Conservation (phyloP, 257 asterid species). For the Henckelia pumila region DNA sequence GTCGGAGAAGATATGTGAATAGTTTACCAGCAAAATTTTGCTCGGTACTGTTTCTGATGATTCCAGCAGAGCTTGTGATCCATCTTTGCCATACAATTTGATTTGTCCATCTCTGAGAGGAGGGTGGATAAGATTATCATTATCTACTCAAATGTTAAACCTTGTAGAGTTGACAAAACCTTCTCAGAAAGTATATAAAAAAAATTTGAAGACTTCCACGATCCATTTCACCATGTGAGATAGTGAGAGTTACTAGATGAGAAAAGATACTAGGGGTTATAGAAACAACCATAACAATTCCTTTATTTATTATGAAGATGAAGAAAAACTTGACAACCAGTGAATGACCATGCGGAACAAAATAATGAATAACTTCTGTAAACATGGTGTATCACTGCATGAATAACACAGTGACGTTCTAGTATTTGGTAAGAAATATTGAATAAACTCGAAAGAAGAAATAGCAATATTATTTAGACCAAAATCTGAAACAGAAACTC, state of each 20-base stretch:
- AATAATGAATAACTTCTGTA: not conserved
- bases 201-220: not conserved
- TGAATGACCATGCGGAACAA: not conserved
- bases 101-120: slow-evolving; percentile 75
- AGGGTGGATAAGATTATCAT: slow-evolving; percentile 6
- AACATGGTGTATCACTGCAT: not conserved
- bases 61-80: slow-evolving; percentile 69
- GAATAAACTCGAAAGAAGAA: slow-evolving; percentile 10
- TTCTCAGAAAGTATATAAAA: not conserved
- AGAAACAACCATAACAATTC: slow-evolving; percentile 5
- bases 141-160: slow-evolving; percentile 9
- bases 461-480: not conserved
- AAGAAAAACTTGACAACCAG: not conserved
- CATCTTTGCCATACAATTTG: slow-evolving; percentile 75
- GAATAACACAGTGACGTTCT: too few relatives aligned
- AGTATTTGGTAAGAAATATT: too few relatives aligned
- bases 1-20: slow-evolving; percentile 5
- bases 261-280: not conserved
- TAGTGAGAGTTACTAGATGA: not conserved
- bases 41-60: slow-evolving; percentile 58
- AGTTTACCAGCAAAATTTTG: slow-evolving; percentile 64
- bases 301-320: not conserved
- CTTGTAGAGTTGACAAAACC: slow-evolving; percentile 2
- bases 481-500: slow-evolving; percentile 22
- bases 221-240: slow-evolving; percentile 11